These are phyloP conservation scores for Fonsecaea nubica DNA, from an alignment of 2,329 filamentous ascomycete genomes.

Conservation along the genomic window DNA sequence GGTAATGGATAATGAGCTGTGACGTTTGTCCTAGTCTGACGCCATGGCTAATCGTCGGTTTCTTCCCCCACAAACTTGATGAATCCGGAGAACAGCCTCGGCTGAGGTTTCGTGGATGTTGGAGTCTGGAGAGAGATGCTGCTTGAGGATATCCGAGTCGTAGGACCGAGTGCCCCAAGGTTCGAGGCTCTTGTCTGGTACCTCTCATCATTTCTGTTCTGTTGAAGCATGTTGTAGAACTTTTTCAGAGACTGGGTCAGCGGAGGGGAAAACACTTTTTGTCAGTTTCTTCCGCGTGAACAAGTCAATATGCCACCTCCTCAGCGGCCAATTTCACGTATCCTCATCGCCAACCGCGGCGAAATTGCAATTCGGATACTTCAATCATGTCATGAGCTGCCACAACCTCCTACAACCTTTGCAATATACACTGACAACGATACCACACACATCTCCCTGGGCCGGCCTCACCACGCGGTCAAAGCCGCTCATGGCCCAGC, in stretches of 20 bases:
- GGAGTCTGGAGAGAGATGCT: not conserved
- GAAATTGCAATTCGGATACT: slow-evolving; percentile 69
- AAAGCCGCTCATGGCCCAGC: slow-evolving; percentile 54
- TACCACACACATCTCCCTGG: slow-evolving; percentile 60
- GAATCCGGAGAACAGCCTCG: slow-evolving; percentile 22
- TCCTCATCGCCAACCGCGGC: slow-evolving; percentile 59
- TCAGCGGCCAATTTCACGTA: slow-evolving; percentile 53
- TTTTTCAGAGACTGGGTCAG: not conserved
- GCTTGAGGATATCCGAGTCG: slow-evolving; percentile 4
- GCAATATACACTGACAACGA: slow-evolving; percentile 64
- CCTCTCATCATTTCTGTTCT: not conserved
- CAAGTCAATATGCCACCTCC: slow-evolving; percentile 32
- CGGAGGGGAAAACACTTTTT: not conserved
- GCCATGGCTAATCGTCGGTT: slow-evolving; percentile 5
- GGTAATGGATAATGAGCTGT: not conserved
- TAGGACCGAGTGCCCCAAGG: not conserved
- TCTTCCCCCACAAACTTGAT: not conserved
- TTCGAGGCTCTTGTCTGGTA: no score
- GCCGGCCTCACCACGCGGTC: slow-evolving; percentile 56
- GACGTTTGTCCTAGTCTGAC: not conserved
- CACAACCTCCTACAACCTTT: slow-evolving; percentile 58
- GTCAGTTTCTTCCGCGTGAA: not conserved
- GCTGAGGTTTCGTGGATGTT: slow-evolving; percentile 9
- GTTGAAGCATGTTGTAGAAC: not conserved
- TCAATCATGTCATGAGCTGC: slow-evolving; percentile 64